Conservation (phyloP, 306 rosid species). For the Gastrolobium bilobum region DNA sequence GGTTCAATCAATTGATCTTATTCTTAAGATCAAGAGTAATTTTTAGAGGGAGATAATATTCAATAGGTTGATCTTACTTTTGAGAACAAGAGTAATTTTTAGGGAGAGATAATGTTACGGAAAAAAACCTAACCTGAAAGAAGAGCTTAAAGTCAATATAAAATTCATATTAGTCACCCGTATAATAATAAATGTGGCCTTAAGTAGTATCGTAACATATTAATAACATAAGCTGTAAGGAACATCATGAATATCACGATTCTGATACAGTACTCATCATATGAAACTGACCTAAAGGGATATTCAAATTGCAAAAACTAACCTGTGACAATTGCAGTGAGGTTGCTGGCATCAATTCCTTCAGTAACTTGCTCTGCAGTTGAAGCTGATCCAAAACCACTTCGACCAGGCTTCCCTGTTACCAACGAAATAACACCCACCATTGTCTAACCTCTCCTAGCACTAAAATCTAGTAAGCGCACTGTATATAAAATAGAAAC, state of each 20-base stretch:
- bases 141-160: too few relatives aligned
- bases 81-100: too few relatives aligned
- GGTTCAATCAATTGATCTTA: too few relatives aligned
- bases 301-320: neutral
- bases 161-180: too few relatives aligned
- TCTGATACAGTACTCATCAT: neutral
- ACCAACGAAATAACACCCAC: conserved; percentile 60
- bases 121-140: too few relatives aligned
- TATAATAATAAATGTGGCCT: too few relatives aligned
- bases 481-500: neutral
- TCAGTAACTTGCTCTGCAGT: conserved; percentile 84
- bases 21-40: too few relatives aligned
- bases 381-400: conserved; percentile 94
- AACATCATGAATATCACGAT: neutral
- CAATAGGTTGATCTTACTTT: too few relatives aligned
- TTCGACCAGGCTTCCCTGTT: conserved; percentile 74
- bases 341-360: conserved; percentile 78
- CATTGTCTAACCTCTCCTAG: conserved; percentile 14
- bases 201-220: too few relatives aligned
- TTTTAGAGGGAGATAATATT: too few relatives aligned
- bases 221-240: neutral
- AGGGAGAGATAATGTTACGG: too few relatives aligned
- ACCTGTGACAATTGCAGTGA: conserved; percentile 91
- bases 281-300: neutral
- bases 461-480: neutral